These are phyloP conservation scores for Phytophthora hibernalis DNA, from an alignment of 352 stramenopile species.

Conservation along the genomic window DNA sequence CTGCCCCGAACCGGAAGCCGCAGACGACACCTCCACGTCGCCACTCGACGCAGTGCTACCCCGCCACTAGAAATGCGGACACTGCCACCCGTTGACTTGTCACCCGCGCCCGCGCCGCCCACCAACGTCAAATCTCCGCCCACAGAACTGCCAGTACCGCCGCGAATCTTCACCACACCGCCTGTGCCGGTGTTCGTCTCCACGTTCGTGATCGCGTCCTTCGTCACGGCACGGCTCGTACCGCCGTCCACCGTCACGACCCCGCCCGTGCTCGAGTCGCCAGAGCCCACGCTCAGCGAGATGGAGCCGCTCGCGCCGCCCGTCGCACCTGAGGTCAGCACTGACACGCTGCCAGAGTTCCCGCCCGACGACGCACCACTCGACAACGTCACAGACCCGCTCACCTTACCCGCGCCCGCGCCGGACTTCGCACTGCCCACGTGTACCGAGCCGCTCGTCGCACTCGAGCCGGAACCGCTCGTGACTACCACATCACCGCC, in stretches of 20 bases:
- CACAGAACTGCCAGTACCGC: no score
- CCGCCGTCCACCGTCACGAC: background rate
- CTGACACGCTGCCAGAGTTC: background rate
- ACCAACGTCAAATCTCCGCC: no score
- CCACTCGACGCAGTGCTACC: conserved; percentile 5
- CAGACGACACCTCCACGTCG: conserved; percentile 18
- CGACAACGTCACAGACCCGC: conserved; percentile 6
- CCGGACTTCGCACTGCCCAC: background rate
- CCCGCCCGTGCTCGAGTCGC: background rate
- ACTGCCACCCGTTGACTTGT: no score
- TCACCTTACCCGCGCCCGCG: conserved; percentile 4
- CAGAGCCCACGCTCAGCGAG: conserved; percentile 10
- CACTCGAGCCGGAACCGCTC: conserved; percentile 1
- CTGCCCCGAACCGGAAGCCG: background rate
- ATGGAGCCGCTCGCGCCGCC: background rate
- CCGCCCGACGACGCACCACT: background rate
- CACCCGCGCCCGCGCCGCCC: no score
- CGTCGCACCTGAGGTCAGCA: background rate
- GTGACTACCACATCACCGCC: background rate
- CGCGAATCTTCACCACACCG: no score
- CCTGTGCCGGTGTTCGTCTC: no score
- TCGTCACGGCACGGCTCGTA: no score
- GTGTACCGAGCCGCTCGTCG: conserved; percentile 10
- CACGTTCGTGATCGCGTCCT: no score
- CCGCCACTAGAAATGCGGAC: no score